These are phyloP conservation scores for Cutaneotrichosporon daszewskae DNA, from an alignment of 1,284 basidiomycete species.

Conservation along the genomic window DNA sequence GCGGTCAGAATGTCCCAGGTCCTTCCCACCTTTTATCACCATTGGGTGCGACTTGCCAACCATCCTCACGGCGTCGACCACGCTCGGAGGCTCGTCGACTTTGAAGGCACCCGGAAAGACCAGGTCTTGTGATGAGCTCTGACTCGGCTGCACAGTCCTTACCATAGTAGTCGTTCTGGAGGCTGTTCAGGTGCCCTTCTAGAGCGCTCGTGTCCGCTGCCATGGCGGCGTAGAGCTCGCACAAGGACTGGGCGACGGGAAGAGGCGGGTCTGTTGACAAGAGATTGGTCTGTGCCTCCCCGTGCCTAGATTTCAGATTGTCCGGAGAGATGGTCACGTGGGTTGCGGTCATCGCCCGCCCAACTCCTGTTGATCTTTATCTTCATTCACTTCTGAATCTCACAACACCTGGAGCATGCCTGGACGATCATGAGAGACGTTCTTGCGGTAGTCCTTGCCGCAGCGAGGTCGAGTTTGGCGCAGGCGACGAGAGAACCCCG, in stretches of 20 bases:
- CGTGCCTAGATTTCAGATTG: too few species aligned
- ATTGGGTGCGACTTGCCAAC: constrained; percentile 71
- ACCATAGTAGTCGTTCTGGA: constrained; percentile 17
- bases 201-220: constrained; percentile 2
- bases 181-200: constrained; percentile 9
- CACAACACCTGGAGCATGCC: too few species aligned
- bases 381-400: too few species aligned
- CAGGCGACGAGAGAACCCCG: not conserved
- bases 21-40: constrained; percentile 64
- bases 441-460: not conserved
- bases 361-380: too few species aligned
- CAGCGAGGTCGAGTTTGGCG: not conserved
- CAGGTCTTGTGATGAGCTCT: constrained; percentile 21
- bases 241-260: too few species aligned
- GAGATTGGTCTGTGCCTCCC: too few species aligned
- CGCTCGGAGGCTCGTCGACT: constrained; percentile 57
- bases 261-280: too few species aligned
- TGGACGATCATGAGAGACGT: too few species aligned
- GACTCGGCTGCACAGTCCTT: not conserved
- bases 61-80: constrained; percentile 67
- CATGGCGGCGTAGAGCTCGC: too few species aligned
- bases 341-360: too few species aligned
- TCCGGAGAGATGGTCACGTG: too few species aligned
- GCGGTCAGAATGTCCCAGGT: constrained; percentile 45
- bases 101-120: constrained; percentile 47